Conservation (phyloP, 345 rosid genomes). For the Corchorus capsularis region DNA sequence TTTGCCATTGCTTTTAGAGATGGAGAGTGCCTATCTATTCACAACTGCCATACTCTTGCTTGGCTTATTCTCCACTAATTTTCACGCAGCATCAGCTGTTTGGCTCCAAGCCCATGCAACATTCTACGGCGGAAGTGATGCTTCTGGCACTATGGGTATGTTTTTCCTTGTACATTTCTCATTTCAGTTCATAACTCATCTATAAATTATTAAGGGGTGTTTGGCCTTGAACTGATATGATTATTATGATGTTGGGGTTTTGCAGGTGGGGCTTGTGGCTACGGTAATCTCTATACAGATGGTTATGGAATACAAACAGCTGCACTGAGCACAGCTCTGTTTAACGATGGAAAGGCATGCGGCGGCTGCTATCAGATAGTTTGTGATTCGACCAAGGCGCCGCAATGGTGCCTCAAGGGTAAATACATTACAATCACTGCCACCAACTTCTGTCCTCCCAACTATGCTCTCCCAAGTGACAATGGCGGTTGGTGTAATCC, state of each 20-base stretch:
- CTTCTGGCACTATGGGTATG: constrained; percentile 66
- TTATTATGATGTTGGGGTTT: neutral
- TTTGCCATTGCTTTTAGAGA: constrained; percentile 21
- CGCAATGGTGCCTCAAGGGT: constrained; percentile 66
- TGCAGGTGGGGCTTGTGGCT: constrained; percentile 89
- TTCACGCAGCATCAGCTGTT: constrained; percentile 36
- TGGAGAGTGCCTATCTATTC: constrained; percentile 31
- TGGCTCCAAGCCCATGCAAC: constrained; percentile 63
- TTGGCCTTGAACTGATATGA: neutral
- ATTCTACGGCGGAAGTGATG: constrained; percentile 67
- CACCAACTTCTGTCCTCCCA: constrained; percentile 84
- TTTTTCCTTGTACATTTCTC: neutral
- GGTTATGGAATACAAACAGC: constrained; percentile 72
- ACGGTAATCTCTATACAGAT: constrained; percentile 65
- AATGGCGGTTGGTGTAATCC: constrained; percentile 90
- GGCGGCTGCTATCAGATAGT: constrained; percentile 73
- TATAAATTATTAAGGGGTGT: neutral
- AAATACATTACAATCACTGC: constrained; percentile 65
- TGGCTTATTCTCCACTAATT: constrained; percentile 27
- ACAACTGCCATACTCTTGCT: constrained; percentile 20
- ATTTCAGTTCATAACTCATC: neutral
- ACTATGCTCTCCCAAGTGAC: constrained; percentile 56
- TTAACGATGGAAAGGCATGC: constrained; percentile 59
- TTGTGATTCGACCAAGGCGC: constrained; percentile 52
- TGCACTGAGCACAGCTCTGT: constrained; percentile 69